A percentile compares a stretch with the other conserved stretches of the same genome.
Conservation (phyloP, 129 eudicot species). For the Ambrosia artemisiifolia region DNA sequence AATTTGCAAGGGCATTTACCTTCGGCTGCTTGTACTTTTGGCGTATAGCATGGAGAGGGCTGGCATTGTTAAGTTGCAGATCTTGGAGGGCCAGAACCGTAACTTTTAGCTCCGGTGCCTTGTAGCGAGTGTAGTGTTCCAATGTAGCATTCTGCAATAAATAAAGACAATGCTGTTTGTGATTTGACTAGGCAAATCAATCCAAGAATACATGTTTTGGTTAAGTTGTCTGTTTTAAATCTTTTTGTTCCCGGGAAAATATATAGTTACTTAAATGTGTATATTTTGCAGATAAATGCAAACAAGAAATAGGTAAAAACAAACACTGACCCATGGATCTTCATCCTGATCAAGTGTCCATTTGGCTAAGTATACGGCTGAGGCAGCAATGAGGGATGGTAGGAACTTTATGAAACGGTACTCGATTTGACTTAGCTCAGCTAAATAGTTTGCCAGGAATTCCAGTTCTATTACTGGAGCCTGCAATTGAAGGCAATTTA, state of each 20-base stretch:
- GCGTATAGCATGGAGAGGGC: constrained; percentile 60
- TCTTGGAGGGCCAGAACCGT: constrained; percentile 62
- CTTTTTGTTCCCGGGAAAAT: not conserved
- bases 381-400: constrained; percentile 90
- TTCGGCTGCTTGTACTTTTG: constrained; percentile 69
- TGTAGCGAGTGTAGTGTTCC: constrained; percentile 71
- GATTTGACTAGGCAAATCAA: not conserved
- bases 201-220: not conserved
- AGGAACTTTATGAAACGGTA: constrained; percentile 70
- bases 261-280: not conserved
- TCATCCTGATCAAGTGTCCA: constrained; percentile 91
- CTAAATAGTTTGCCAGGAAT: constrained; percentile 30
- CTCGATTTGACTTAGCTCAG: constrained; percentile 27
- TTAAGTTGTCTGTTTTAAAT: not conserved
- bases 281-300: not conserved
- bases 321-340: constrained; percentile 78
- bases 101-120: constrained; percentile 48
- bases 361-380: constrained; percentile 82
- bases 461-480: constrained; percentile 36
- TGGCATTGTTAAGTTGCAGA: constrained; percentile 53
- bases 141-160: constrained; percentile 70
- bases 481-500: constrained; percentile 16
- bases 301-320: not conserved
- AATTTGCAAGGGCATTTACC: constrained; percentile 38
- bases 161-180: constrained; percentile 13